Evolutionary conservation across 2,329 filamentous ascomycete species (phyloP), one percentile per base, ranked within the genome.

Genomic region (Xylariaceae sp.): DNA sequence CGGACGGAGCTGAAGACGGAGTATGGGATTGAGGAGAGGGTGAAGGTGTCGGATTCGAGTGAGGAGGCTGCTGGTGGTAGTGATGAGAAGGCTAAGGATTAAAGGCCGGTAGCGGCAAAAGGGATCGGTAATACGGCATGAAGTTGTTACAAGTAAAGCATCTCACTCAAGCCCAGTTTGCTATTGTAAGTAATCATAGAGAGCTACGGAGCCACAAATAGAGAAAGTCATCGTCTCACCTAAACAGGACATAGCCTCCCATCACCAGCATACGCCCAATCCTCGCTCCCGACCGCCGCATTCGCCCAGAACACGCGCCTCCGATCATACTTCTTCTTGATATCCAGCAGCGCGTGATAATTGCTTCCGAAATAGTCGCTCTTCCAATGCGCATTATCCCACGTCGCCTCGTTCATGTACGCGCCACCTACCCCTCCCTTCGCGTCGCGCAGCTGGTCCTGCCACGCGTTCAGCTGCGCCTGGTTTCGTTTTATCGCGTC

Each of bases 361-460:
- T 38, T 38, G 4, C 3, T 9, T n/a, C 36, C 27, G 15, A 17
- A 38, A 28, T 38, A 38, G 29, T 38, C 36, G 9, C 5, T 14
- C 28, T 38, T 38, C 36, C 36, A 38, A 12, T 31, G 11, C 6
- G 27, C 7, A 16, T 38, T 38, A 19, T 38, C 36, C 11, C 14
- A 38, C 7, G 36, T 38, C 9, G 26, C 36, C 28, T 38, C 36
- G 18, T 38, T 38, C 9, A 31, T 30, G 28, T 38, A 38, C 13
- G 16, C 14, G 14, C 27, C 36, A 28, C 36, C 29, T n/a, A n/a
- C n/a, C 5, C 12, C 16, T 9, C 26, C 27, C 15, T 26, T 24
- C 4, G 32, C 13, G 15, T 6, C 28, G 5, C 36, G 18, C 12
- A 38, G 15, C 16, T 23, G 4, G n/a, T 32, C 36, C 18, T 38